Evolutionary conservation across 2,329 filamentous ascomycete species (phyloP).

Genomic region (Celoporthe dispersa): DNA sequence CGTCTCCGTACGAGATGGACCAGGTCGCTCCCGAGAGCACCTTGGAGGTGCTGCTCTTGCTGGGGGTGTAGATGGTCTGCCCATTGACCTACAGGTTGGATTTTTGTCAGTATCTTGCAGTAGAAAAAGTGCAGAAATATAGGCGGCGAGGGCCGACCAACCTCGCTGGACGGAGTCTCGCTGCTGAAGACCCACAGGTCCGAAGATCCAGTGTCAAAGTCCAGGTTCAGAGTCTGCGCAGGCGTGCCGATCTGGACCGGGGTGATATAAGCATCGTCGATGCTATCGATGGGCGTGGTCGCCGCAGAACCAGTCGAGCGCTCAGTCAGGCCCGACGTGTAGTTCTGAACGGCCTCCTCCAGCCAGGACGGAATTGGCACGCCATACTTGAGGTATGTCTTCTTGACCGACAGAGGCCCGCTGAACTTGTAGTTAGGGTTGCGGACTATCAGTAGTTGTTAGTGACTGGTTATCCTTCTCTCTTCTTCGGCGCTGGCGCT

Average conservation of each 20-base stretch:
- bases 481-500: not conserved
- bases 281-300: conserved; percentile 29
- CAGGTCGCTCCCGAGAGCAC: conserved; percentile 36
- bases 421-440: conserved; percentile 30
- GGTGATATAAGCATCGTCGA: conserved; percentile 40
- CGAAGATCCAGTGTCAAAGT: conserved; percentile 52
- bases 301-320: conserved; percentile 29
- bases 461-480: not conserved
- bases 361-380: conserved; percentile 28
- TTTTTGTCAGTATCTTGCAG: conserved; percentile 29
- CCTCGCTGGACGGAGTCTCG: conserved; percentile 32
- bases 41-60: conserved; percentile 37
- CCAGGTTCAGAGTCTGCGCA: conserved; percentile 47
- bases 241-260: conserved; percentile 45
- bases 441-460: conserved; percentile 11
- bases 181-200: conserved; percentile 46
- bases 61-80: conserved; percentile 39
- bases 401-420: conserved; percentile 31
- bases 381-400: conserved; percentile 33
- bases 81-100: conserved; percentile 30
- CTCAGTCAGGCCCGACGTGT: conserved; percentile 17
- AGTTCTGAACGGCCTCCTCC: conserved; percentile 24
- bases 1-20: conserved; percentile 41
- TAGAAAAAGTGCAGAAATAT: conserved; percentile 29
- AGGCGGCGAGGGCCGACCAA: not conserved